phyloP scores from a whole-genome alignment of 2,329 filamentous ascomycete species.

The Beauveria sp. region DNA sequence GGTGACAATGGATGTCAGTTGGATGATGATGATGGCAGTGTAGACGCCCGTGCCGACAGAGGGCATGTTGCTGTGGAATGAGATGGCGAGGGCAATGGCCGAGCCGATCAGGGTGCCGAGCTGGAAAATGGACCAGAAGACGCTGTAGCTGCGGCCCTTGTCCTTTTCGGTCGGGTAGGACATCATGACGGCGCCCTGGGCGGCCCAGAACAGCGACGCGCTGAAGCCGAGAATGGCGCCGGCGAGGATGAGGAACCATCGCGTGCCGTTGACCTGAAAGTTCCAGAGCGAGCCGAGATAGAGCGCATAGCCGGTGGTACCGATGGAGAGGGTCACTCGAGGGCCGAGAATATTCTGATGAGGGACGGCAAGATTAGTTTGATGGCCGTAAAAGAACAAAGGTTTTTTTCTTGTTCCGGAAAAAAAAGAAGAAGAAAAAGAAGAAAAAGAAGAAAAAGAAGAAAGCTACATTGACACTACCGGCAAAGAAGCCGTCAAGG shows the following conservation, averaged over 20 bases:
- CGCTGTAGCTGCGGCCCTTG: constrained; percentile 76
- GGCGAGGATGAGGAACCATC: constrained; percentile 63
- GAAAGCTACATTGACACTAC: constrained; percentile 48
- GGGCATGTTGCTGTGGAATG: constrained; percentile 14
- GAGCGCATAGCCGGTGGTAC: constrained; percentile 63
- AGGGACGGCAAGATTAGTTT: neutral
- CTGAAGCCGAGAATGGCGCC: constrained; percentile 64
- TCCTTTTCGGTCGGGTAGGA: constrained; percentile 67
- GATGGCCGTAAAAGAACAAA: neutral
- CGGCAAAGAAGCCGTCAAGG: constrained; percentile 56
- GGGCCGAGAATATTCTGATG: constrained; percentile 56
- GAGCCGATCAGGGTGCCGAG: constrained; percentile 74
- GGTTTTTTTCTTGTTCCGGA: too few species aligned
- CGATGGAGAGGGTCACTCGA: constrained; percentile 55
- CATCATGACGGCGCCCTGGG: constrained; percentile 74
- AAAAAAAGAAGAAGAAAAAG: neutral
- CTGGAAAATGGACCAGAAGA: constrained; percentile 89
- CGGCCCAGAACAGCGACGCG: constrained; percentile 66
- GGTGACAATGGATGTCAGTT: constrained; percentile 13
- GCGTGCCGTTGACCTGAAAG: constrained; percentile 57
- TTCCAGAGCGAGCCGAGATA: constrained; percentile 60
- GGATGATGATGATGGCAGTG: constrained; percentile 19
- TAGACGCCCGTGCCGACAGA: constrained; percentile 20
- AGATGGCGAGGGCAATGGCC: constrained; percentile 20
- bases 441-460: neutral